Evolutionary conservation across 2,329 filamentous ascomycete species (phyloP), one percentile per base, ranked within the genome.

Genomic region (Colletotrichum cereale): DNA sequence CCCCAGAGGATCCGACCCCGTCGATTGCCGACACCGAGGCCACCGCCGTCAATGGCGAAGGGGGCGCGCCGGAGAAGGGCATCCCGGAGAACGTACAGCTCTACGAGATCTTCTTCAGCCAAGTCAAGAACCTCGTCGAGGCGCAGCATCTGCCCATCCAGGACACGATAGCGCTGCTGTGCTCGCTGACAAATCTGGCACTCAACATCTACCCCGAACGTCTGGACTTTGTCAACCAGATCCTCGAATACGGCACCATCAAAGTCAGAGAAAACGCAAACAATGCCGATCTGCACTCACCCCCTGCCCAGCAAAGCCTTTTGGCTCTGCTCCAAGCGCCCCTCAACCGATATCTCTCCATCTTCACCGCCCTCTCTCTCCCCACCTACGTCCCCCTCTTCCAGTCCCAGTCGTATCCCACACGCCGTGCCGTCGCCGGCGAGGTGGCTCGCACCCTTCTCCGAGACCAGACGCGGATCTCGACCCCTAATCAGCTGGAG

Each of bases 41-140:
- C 2, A 85, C 86, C 0, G 84, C 84, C 1, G 83, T 84, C 50
- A 86, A 90, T 62, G 85, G 83, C 34, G 70, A 78, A 26, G 71
- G 74, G 3, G 67, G 77, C 8, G 73, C 79, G 7, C 81, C 82
- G 72, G 80, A 82, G 67, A 81, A 82, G 76, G 85, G 89, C 26
- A 93, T 94, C 75, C 91, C 92, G 0, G 88, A 91, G 63, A 92
- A 94, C 77, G 91, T 97, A 69, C 96, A 94, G 82, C 89, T 99
- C 31, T 98, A 98, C 81, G 95, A 98, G 82, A 94, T 98, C 71
- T 99, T 98, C 86, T 97, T 98, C 78, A 92, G 95, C 62, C 96
- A 98, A 81, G 96, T 98, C 73, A 93, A 97, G 79, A 95, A 96
- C 77, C 86, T 99, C 62, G 95, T 98, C 73, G 96, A 95, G 82